Conservation (phyloP, 495 filamentous ascomycete genomes). For the Pseudevernia furfuracea region DNA sequence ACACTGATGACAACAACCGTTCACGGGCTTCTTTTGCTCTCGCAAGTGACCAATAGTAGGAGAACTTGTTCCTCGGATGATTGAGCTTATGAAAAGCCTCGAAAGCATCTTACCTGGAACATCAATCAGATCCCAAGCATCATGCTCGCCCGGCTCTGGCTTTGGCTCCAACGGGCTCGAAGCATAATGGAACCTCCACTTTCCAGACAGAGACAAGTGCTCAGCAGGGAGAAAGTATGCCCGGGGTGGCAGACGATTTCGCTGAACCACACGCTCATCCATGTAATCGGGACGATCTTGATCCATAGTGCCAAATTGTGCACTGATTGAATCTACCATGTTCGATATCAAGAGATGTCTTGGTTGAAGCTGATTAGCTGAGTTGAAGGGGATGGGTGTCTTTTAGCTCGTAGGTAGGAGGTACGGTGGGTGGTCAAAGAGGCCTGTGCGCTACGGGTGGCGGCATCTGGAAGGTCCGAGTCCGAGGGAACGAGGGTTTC, state of each 20-base stretch:
- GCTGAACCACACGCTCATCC: slow-evolving; percentile 44
- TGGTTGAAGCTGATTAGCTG: not conserved
- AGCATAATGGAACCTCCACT: slow-evolving; percentile 53
- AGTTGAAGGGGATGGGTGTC: not conserved
- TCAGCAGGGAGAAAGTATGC: slow-evolving; percentile 50
- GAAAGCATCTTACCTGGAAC: slow-evolving; percentile 38
- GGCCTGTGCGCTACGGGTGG: not conserved
- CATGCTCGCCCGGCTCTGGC: slow-evolving; percentile 24
- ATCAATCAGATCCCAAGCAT: slow-evolving; percentile 43
- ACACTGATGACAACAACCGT: not conserved
- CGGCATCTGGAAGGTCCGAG: too few species aligned
- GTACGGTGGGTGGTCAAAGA: not conserved
- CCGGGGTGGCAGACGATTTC: slow-evolving; percentile 55
- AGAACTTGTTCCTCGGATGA: not conserved
- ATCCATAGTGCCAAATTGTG: not conserved
- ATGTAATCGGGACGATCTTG: slow-evolving; percentile 18
- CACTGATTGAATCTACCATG: not conserved
- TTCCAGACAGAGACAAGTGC: slow-evolving; percentile 46
- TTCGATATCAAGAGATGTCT: not conserved
- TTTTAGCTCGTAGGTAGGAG: too few species aligned
- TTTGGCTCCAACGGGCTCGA: slow-evolving; percentile 42
- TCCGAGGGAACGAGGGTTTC: too few species aligned
- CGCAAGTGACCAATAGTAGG: not conserved
- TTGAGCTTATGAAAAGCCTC: not conserved
- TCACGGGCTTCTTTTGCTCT: not conserved